Evolutionary conservation across 1,284 basidiomycete genomes (phyloP).

Genomic region (Caloboletus firmus): DNA sequence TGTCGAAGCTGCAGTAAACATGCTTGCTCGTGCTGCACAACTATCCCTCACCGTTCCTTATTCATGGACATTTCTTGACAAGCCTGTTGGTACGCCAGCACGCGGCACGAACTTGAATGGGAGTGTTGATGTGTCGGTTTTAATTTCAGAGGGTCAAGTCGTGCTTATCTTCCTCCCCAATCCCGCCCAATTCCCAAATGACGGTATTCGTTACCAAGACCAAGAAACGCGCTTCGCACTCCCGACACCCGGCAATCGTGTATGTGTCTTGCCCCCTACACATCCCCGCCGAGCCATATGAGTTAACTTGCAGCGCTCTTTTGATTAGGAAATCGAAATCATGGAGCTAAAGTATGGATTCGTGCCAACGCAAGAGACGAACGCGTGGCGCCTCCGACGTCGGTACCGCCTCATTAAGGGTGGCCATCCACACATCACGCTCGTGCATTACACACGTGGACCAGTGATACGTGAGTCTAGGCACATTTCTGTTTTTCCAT

Average conservation of each 20-base stretch:
- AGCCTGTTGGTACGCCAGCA: conserved; percentile 55
- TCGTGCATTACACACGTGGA: conserved; percentile 72
- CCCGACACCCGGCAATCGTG: conserved; percentile 47
- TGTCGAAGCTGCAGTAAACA: conserved; percentile 56
- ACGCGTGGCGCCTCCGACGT: conserved; percentile 63
- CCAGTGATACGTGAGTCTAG: conserved; percentile 54
- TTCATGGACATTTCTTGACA: conserved; percentile 70
- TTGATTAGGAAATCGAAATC: conserved; percentile 67
- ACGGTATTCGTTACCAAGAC: conserved; percentile 73
- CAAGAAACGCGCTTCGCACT: conserved; percentile 60
- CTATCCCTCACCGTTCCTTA: conserved; percentile 61
- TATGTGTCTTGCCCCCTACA: conserved; percentile 35
- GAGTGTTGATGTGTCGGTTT: neutral
- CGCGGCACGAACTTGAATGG: neutral
- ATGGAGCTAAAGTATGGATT: conserved; percentile 71
- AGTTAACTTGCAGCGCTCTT: neutral
- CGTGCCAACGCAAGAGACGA: conserved; percentile 59
- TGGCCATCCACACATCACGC: conserved; percentile 63
- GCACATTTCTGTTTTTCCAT: conserved; percentile 3
- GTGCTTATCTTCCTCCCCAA: conserved; percentile 60
- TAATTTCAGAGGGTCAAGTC: conserved; percentile 57
- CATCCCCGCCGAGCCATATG: neutral
- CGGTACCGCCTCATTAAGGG: conserved; percentile 71
- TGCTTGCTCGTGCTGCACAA: conserved; percentile 57
- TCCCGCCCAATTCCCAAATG: conserved; percentile 58